Evolutionary conservation across 805 yeast genomes (phyloP).

Genomic region (Zygosaccharomyces lentus): DNA sequence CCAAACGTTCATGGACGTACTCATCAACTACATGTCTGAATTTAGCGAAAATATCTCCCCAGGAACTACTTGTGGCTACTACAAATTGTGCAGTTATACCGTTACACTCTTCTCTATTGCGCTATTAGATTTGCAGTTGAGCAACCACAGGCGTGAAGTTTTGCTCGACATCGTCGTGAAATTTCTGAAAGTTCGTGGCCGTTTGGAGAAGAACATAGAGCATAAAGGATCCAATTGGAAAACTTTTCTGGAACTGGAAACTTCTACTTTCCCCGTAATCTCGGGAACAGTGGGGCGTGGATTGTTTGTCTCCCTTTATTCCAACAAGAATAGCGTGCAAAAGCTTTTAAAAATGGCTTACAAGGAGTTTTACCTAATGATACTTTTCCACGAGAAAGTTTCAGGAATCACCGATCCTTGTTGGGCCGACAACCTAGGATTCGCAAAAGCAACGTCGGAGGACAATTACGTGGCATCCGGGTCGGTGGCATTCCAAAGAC

Average conservation of each 20-base stretch:
- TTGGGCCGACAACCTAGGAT: conserved; percentile 33
- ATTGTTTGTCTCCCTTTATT: conserved; percentile 47
- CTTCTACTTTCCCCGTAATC: conserved; percentile 32
- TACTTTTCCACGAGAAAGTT: conserved; percentile 28
- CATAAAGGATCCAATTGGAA: conserved; percentile 20
- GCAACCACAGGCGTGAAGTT: conserved; percentile 33
- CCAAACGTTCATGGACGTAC: conserved; percentile 36
- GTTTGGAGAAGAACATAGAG: conserved; percentile 29
- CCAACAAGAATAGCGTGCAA: conserved; percentile 49
- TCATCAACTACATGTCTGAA: conserved; percentile 25
- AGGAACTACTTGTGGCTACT: conserved; percentile 37
- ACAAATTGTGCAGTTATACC: conserved; percentile 33
- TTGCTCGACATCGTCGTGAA: conserved; percentile 39
- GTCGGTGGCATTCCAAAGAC: conserved; percentile 67
- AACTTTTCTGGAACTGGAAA: conserved; percentile 26
- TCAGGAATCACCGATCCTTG: conserved; percentile 21
- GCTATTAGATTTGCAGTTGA: conserved; percentile 30
- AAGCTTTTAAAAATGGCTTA: conserved; percentile 44
- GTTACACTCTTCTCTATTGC: conserved; percentile 38
- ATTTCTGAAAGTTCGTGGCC: conserved; percentile 38
- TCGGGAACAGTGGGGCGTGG: conserved; percentile 47
- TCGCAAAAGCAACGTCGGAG: conserved; percentile 43
- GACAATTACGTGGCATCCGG: conserved; percentile 58
- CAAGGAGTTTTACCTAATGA: conserved; percentile 24
- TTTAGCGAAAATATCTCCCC: conserved; percentile 23